Percentiles rank a stretch among this genome's conserved stretches.
Conservation (phyloP, 352 stramenopile species). For the Globisporangium apiculatum region DNA sequence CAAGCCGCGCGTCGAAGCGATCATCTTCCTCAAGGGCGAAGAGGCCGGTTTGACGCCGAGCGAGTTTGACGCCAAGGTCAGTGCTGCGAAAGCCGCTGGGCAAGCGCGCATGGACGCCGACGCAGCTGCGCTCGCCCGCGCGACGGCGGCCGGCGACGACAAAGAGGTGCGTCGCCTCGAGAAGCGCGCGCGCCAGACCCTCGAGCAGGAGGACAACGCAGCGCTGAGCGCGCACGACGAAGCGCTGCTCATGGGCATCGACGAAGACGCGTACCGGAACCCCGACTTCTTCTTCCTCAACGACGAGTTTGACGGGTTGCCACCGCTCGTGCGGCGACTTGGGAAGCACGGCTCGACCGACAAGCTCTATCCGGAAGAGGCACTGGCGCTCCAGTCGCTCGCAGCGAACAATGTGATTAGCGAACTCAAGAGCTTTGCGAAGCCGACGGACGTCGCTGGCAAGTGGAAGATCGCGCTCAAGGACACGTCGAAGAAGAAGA, state of each 20-base stretch:
- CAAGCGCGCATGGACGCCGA: constrained; percentile 30
- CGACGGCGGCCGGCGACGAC: constrained; percentile 38
- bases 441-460: constrained; percentile 44
- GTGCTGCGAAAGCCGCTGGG: constrained; percentile 45
- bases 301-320: constrained; percentile 76
- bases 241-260: constrained; percentile 43
- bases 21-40: constrained; percentile 72
- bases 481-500: constrained; percentile 79
- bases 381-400: constrained; percentile 61
- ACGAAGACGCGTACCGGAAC: constrained; percentile 71
- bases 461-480: constrained; percentile 78
- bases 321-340: constrained; percentile 68
- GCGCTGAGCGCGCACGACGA: constrained; percentile 50
- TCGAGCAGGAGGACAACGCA: constrained; percentile 42
- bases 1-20: constrained; percentile 73
- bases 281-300: constrained; percentile 84
- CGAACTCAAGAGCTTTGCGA: constrained; percentile 72
- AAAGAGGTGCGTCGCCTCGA: constrained; percentile 54
- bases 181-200: constrained; percentile 40
- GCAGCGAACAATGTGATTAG: constrained; percentile 67
- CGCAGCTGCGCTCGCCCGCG: constrained; percentile 33
- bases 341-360: constrained; percentile 79
- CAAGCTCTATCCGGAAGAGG: constrained; percentile 75
- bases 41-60: constrained; percentile 46
- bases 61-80: constrained; percentile 54